Evolutionary conservation across 768 basidiomycete species (phyloP).

Genomic region (Auricularia cornea): DNA sequence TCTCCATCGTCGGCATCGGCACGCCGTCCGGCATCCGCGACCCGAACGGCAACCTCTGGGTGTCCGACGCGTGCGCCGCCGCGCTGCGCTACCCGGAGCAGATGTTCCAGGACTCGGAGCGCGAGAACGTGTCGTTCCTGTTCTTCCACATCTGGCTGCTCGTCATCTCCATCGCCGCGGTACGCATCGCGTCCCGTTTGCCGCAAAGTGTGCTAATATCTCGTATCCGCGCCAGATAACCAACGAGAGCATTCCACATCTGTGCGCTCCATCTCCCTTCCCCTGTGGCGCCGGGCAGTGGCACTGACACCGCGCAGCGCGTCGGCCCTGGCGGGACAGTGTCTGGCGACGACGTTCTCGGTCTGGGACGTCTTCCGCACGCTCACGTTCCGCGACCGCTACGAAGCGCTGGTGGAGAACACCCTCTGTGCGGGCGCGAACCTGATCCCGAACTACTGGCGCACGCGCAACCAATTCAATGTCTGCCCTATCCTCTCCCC

Average conservation of each 20-base stretch:
- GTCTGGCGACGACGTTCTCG: conserved; percentile 41
- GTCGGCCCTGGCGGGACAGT: conserved; percentile 38
- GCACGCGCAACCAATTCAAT: conserved; percentile 26
- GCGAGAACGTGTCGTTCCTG: background rate
- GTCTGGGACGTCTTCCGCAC: conserved; percentile 33
- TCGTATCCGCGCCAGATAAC: background rate
- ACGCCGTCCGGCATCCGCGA: background rate
- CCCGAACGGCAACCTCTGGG: background rate
- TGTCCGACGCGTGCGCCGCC: background rate
- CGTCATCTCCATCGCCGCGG: background rate
- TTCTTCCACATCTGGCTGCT: background rate
- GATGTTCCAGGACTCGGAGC: background rate
- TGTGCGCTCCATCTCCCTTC: background rate
- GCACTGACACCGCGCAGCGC: conserved; percentile 14
- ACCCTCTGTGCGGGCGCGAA: conserved; percentile 34
- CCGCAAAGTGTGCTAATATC: no score
- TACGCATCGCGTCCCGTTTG: conserved; percentile 24
- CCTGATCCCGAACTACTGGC: conserved; percentile 38
- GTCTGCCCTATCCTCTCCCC: conserved; percentile 21
- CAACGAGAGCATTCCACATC: background rate
- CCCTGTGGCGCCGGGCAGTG: no score
- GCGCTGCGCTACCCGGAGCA: background rate
- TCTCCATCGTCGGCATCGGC: background rate
- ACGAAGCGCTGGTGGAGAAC: conserved; percentile 27
- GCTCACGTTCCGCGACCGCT: conserved; percentile 22